phyloP scores from a whole-genome alignment of 2,329 filamentous ascomycete genomes.

The Trichoderma sp. region DNA sequence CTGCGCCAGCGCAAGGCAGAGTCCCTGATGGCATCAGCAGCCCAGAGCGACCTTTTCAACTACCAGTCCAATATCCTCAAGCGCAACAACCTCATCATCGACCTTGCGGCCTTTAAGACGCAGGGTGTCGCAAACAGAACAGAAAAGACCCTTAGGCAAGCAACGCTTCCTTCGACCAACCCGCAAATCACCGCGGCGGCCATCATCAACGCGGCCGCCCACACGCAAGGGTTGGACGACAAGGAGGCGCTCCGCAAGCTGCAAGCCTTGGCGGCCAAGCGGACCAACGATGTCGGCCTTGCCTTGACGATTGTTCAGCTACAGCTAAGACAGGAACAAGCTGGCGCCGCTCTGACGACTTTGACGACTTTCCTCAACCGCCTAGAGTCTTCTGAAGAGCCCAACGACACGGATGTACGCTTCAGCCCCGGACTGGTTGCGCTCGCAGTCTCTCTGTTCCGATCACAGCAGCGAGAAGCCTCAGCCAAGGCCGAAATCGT shows the following conservation, averaged over 20 bases:
- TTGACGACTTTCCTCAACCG: conserved; percentile 74
- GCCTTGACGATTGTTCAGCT: conserved; percentile 79
- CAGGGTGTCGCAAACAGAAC: conserved; percentile 59
- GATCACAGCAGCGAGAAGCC: conserved; percentile 69
- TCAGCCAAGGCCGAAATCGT: conserved; percentile 74
- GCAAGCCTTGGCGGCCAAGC: conserved; percentile 68
- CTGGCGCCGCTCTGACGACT: conserved; percentile 71
- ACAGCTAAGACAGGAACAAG: conserved; percentile 71
- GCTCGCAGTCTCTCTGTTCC: conserved; percentile 77
- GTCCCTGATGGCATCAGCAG: conserved; percentile 53
- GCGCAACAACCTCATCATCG: conserved; percentile 65
- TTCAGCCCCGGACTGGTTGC: conserved; percentile 85
- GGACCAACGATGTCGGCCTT: conserved; percentile 79
- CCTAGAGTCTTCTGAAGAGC: conserved; percentile 63
- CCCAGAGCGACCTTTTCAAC: conserved; percentile 68
- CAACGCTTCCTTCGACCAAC: conserved; percentile 36
- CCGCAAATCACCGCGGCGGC: conserved; percentile 48
- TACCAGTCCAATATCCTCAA: conserved; percentile 62
- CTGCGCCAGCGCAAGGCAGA: conserved; percentile 64
- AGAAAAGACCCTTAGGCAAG: conserved; percentile 43
- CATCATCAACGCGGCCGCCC: conserved; percentile 69
- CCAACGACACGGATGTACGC: conserved; percentile 67
- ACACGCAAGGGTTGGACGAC: conserved; percentile 63
- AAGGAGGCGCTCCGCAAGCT: conserved; percentile 71
- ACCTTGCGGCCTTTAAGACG: conserved; percentile 69